phyloP scores from a whole-genome alignment of 75 land plant species.

The Picea sitchensis region DNA sequence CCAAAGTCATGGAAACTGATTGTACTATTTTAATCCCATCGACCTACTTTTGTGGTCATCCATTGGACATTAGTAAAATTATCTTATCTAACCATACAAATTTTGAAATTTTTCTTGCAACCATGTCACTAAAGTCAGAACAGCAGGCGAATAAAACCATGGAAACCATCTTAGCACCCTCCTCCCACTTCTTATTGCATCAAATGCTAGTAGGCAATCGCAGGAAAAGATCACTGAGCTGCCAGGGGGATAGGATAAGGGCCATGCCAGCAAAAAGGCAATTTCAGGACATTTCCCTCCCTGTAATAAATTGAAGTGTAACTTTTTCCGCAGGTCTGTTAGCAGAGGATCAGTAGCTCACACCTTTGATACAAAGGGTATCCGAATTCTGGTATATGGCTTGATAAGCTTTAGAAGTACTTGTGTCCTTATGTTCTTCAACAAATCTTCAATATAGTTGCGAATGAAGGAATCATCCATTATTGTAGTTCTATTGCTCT shows the following conservation, averaged over 20 bases:
- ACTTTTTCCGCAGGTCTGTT: background rate
- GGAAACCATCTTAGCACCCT: background rate
- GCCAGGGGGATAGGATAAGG: background rate
- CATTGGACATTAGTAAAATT: too few species aligned
- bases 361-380: constrained; percentile 98
- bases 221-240: background rate
- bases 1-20: background rate
- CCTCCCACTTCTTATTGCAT: background rate
- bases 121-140: background rate
- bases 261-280: background rate
- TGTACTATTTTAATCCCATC: too few species aligned
- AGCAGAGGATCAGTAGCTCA: constrained; percentile 1
- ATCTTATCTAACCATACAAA: background rate
- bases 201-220: background rate
- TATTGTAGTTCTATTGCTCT: constrained; percentile 92
- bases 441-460: constrained; percentile 92
- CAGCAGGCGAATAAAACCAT: background rate
- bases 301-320: background rate
- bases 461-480: constrained; percentile 99
- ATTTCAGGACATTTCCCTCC: background rate
- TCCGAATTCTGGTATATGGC: constrained; percentile 93
- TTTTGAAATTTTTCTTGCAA: background rate
- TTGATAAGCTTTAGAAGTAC: constrained; percentile 95
- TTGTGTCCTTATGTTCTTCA: constrained; percentile 92
- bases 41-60: too few species aligned